Evolutionary conservation across 2,329 filamentous ascomycete species (phyloP).

Genomic region (Fusarium compactum): DNA sequence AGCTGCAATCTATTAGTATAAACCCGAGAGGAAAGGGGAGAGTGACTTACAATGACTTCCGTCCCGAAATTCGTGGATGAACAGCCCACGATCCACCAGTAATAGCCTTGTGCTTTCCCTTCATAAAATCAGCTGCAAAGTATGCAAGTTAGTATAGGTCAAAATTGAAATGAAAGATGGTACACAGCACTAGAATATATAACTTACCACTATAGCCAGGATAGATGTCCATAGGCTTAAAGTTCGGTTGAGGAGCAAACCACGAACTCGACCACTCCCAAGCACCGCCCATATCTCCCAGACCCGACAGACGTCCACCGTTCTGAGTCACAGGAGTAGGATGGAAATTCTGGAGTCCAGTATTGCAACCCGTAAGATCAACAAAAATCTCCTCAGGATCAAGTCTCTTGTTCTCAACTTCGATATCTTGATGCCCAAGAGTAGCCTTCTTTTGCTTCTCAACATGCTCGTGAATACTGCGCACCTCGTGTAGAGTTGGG

Average conservation of each 20-base stretch:
- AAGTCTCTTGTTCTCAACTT: neutral
- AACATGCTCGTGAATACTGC: too few relatives aligned
- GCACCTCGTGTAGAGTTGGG: too few relatives aligned
- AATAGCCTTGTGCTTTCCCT: constrained; percentile 5
- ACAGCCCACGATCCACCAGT: constrained; percentile 3
- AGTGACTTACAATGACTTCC: neutral
- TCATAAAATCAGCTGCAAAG: neutral
- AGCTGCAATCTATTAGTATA: neutral
- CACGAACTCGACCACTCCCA: neutral
- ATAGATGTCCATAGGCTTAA: neutral
- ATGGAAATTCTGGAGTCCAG: neutral
- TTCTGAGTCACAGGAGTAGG: neutral
- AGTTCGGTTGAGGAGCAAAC: neutral
- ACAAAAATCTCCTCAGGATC: constrained; percentile 1
- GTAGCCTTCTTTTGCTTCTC: constrained; percentile 1
- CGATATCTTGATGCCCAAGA: neutral
- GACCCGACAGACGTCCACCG: neutral
- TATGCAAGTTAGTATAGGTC: neutral
- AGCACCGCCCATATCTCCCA: constrained; percentile 3
- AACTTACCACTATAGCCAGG: neutral
- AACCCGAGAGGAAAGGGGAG: neutral
- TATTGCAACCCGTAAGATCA: neutral
- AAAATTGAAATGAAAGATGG: too few relatives aligned
- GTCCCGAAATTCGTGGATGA: constrained; percentile 1
- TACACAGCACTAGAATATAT: neutral